Base-by-base conservation (phyloP, 2,329 filamentous ascomycete species). In the Aureobasidium sp. region DNA sequence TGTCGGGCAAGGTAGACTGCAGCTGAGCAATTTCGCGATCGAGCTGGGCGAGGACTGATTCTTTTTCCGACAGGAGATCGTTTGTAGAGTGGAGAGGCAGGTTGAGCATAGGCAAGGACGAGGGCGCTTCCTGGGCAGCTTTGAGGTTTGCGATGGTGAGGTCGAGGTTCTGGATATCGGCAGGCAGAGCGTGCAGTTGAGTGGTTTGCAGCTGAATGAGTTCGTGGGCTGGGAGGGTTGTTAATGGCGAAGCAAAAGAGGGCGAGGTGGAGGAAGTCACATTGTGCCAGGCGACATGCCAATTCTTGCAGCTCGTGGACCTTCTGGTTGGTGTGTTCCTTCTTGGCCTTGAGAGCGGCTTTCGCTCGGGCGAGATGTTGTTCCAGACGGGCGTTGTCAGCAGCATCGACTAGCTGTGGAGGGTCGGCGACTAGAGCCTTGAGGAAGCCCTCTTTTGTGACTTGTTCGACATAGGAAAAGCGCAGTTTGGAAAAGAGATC, bases 361-460 rank as follows among this genome's bases (percentile, higher is more conserved):
- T 97, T 97, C 60, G 84, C 78, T 13, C 83, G 82, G 3, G 79
- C 80, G 17, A 90, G 77, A 62, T 90, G 86, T 60, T 81, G 78
- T 70, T 94, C 90, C 25, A 95, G 75, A 61, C 86, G 85, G 50
- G 87, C 77, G 70, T 96, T 97, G 70, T 97, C 92, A 67, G 86
- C 82, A 45, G 86, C 84, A 42, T 87, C 87, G 61, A 95, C 89
- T 47, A 97, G 87, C 17, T 92, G 80, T 0, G 93, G 94, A 51
- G 92, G 90, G 64, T 96, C 89, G 64, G 90, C 90, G 17, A 95
- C 90, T 67, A 97, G 95, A 64, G 89, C 87, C 66, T 91, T 89
- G 59, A 99, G 86, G 74, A 96, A 97, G 70, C 96, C 95, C 73
- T 99, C 94, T 75, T 97, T 99, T 46, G 93, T 97, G 64, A 97